Evolutionary conservation across 2,329 filamentous ascomycete species (phyloP).

Genomic region (Alternaria gansuensis): DNA sequence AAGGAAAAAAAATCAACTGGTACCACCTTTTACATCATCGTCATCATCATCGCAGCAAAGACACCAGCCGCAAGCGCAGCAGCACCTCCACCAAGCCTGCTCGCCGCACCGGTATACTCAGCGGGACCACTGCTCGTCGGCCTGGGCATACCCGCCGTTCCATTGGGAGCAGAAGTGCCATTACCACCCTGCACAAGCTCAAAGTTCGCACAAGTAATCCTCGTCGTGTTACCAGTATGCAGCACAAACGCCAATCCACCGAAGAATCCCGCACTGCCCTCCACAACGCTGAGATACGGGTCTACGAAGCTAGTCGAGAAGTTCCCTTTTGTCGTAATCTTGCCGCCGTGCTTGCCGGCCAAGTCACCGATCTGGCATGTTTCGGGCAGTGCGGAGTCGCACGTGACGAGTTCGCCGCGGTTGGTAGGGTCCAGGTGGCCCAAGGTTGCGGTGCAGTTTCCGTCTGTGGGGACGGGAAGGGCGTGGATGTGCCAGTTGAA

Average conservation of each 20-base stretch:
- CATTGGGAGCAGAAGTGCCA: conserved; percentile 16
- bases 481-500: conserved; percentile 54
- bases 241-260: conserved; percentile 63
- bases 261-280: conserved; percentile 56
- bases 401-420: conserved; percentile 47
- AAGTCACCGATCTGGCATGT: conserved; percentile 56
- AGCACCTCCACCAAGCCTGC: conserved; percentile 17
- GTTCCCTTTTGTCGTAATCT: conserved; percentile 39
- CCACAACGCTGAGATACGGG: conserved; percentile 58
- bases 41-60: conserved; percentile 25
- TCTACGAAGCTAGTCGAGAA: conserved; percentile 55
- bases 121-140: conserved; percentile 22
- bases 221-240: conserved; percentile 60
- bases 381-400: conserved; percentile 42
- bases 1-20: background rate
- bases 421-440: conserved; percentile 53
- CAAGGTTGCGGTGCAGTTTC: conserved; percentile 52
- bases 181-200: conserved; percentile 26
- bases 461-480: conserved; percentile 45
- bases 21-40: conserved; percentile 14
- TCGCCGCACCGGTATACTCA: conserved; percentile 30
- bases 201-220: conserved; percentile 66
- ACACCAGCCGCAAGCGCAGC: conserved; percentile 22
- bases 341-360: conserved; percentile 55
- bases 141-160: conserved; percentile 9